phyloP scores from a whole-genome alignment of 2,329 filamentous ascomycete species.

The Trichoderma afroharzianum region DNA sequence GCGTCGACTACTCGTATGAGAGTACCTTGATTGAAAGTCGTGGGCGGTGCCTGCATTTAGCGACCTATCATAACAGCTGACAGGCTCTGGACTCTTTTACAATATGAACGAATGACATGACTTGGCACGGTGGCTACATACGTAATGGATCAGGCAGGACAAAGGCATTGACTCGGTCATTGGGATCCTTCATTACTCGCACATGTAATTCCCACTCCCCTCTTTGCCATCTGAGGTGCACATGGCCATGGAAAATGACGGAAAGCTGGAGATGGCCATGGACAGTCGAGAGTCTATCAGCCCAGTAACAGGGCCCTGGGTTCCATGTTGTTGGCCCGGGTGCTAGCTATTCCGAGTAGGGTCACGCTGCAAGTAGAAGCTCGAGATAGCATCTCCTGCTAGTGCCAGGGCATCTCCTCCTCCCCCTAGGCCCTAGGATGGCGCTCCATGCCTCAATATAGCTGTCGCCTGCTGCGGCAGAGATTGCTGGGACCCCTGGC shows the following conservation, averaged over 20 bases:
- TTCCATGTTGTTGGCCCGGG: background rate
- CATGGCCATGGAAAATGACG: background rate
- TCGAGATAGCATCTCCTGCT: background rate
- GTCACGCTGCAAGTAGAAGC: background rate
- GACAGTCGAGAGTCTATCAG: background rate
- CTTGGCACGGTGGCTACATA: background rate
- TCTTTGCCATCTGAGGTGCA: background rate
- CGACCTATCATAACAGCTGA: conserved; percentile 5
- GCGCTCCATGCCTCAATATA: background rate
- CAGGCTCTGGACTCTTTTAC: background rate
- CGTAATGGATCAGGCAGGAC: background rate
- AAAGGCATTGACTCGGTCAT: background rate
- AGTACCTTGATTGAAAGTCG: background rate
- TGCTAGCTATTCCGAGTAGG: background rate
- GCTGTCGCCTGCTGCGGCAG: conserved; percentile 15
- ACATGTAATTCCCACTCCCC: background rate
- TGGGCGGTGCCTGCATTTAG: conserved; percentile 3
- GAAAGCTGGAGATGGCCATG: background rate
- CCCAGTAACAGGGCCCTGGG: background rate
- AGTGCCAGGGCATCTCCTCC: background rate
- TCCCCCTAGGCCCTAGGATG: background rate
- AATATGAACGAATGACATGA: background rate
- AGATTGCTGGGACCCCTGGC: conserved; percentile 13
- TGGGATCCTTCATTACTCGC: background rate
- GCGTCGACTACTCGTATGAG: background rate